These are phyloP conservation scores for Daedalea quercina DNA, from an alignment of 768 basidiomycete species.

Conservation along the genomic window DNA sequence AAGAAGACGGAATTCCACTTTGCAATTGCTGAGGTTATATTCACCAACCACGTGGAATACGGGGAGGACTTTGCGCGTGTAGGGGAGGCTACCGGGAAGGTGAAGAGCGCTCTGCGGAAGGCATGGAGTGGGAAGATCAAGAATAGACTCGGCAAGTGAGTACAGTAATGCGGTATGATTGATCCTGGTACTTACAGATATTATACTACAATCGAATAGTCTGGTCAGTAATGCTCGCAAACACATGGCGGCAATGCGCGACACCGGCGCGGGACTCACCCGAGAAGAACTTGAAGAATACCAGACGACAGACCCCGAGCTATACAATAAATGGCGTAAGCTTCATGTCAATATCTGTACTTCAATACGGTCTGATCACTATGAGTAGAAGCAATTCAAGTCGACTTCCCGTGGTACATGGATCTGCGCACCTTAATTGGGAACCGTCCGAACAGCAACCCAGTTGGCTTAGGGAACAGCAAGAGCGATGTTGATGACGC, in stretches of 20 bases:
- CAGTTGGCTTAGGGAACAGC: conserved; percentile 13
- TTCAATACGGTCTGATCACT: background rate
- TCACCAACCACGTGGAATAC: background rate
- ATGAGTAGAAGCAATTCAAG: background rate
- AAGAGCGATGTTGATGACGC: background rate
- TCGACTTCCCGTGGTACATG: conserved; percentile 1
- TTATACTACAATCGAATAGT: background rate
- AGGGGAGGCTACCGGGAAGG: background rate
- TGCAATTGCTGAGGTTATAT: background rate
- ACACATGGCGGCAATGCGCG: background rate
- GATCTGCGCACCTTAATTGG: conserved; percentile 13
- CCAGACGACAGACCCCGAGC: background rate
- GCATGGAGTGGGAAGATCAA: background rate
- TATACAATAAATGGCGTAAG: conserved; percentile 9
- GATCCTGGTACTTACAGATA: background rate
- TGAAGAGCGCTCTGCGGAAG: background rate
- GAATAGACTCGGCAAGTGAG: background rate
- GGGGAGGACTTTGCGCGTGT: background rate
- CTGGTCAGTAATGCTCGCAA: background rate
- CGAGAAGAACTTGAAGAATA: background rate
- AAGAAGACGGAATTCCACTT: background rate
- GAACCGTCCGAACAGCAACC: conserved; percentile 13
- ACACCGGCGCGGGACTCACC: conserved; percentile 7
- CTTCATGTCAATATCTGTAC: background rate
- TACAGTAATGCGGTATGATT: background rate